phyloP scores from a whole-genome alignment of 2,329 filamentous ascomycete genomes.

The Microcera coccophila region DNA sequence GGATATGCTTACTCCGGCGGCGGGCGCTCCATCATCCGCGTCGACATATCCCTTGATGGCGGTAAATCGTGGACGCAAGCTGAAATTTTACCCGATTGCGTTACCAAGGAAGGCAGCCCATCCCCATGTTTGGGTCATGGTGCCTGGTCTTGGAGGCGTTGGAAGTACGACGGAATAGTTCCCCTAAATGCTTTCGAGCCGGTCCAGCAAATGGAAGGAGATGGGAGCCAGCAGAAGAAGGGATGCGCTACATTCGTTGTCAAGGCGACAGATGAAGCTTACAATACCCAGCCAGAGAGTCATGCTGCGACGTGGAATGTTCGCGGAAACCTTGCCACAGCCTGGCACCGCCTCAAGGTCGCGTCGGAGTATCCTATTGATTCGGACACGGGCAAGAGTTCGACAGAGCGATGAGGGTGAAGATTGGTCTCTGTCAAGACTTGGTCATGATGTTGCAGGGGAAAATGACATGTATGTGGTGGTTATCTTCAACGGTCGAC shows the following conservation, averaged over 20 bases:
- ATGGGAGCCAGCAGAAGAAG: conserved; percentile 23
- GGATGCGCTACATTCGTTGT: conserved; percentile 53
- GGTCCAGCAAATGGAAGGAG: background rate
- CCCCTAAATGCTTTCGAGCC: conserved; percentile 32
- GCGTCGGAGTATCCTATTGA: conserved; percentile 30
- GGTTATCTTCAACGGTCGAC: too few relatives aligned
- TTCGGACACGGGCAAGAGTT: background rate
- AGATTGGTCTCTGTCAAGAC: too few relatives aligned
- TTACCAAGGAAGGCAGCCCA: conserved; percentile 21
- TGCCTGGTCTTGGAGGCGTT: conserved; percentile 62
- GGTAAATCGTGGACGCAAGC: conserved; percentile 64
- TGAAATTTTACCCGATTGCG: conserved; percentile 50
- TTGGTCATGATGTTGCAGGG: too few relatives aligned
- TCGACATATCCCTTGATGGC: conserved; percentile 62
- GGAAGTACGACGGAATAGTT: conserved; percentile 53
- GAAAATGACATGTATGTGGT: too few relatives aligned
- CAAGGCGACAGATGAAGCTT: conserved; percentile 63
- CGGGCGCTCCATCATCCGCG: conserved; percentile 61
- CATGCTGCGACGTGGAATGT: conserved; percentile 60
- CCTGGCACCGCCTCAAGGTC: conserved; percentile 57
- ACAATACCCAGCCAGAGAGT: conserved; percentile 63
- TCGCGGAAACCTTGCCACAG: conserved; percentile 62
- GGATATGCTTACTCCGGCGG: conserved; percentile 68
- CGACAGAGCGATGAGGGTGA: too few relatives aligned
- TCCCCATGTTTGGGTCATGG: conserved; percentile 41